Evolutionary conservation across 1,284 basidiomycete species (phyloP).

Genomic region (Ganoderma multipileum): DNA sequence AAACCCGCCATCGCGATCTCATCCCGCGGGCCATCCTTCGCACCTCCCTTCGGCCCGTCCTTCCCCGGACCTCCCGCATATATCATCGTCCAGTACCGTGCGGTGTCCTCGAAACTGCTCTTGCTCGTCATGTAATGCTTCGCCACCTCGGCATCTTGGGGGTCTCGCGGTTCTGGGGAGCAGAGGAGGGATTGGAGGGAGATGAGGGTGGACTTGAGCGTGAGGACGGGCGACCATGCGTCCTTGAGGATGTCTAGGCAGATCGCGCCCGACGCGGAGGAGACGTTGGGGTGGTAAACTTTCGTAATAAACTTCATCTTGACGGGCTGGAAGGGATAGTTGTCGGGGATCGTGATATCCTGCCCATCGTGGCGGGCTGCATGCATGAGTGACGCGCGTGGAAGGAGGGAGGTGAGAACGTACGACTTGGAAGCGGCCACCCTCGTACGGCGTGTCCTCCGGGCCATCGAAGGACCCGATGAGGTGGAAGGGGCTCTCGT

Average conservation of each 20-base stretch:
- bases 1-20: constrained; percentile 81
- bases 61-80: constrained; percentile 79
- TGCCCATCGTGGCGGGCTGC: constrained; percentile 39
- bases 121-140: constrained; percentile 95
- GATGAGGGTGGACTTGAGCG: constrained; percentile 96
- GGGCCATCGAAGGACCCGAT: constrained; percentile 93
- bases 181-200: constrained; percentile 96
- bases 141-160: constrained; percentile 98
- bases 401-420: constrained; percentile 42
- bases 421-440: constrained; percentile 93
- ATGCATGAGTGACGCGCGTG: background rate
- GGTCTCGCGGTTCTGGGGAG: constrained; percentile 95
- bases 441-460: constrained; percentile 93
- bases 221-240: constrained; percentile 93
- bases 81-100: constrained; percentile 92
- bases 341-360: constrained; percentile 96
- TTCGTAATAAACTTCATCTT: constrained; percentile 99
- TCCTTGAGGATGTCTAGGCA: constrained; percentile 91
- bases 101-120: constrained; percentile 90
- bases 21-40: constrained; percentile 45
- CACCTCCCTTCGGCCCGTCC: constrained; percentile 33
- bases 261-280: constrained; percentile 92
- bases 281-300: constrained; percentile 98
- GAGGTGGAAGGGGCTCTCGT: constrained; percentile 88
- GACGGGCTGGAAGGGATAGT: constrained; percentile 96